Conservation (phyloP, 768 basidiomycete species). For the Lyophyllum decastes region DNA sequence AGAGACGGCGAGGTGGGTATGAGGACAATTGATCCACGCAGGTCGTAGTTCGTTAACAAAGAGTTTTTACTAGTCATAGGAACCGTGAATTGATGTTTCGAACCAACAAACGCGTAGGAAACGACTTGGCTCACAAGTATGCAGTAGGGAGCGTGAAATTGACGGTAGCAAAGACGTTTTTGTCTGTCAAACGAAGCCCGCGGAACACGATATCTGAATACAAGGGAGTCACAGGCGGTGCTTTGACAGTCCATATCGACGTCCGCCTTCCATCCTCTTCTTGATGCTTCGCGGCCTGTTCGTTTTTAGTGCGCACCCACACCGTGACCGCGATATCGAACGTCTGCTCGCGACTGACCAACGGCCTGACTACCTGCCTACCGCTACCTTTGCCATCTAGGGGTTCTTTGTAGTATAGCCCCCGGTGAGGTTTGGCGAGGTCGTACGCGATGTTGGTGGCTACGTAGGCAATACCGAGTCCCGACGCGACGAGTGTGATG, state of each 20-base stretch:
- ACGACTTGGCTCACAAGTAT: conserved; percentile 27
- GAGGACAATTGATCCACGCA: conserved; percentile 38
- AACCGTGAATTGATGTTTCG: neutral
- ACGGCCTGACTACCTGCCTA: conserved; percentile 11
- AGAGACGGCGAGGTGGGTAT: conserved; percentile 32
- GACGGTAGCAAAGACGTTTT: conserved; percentile 22
- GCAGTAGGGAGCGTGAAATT: conserved; percentile 28
- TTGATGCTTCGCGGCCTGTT: neutral
- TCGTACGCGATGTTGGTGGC: neutral
- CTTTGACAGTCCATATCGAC: neutral
- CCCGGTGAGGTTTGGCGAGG: conserved; percentile 8
- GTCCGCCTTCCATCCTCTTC: neutral
- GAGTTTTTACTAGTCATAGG: conserved; percentile 21
- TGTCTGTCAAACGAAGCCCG: conserved; percentile 26
- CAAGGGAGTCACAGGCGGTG: conserved; percentile 3
- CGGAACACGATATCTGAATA: conserved; percentile 31
- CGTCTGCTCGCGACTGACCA: conserved; percentile 15
- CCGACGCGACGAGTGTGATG: conserved; percentile 4
- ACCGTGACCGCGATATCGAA: conserved; percentile 23
- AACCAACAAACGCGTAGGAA: neutral
- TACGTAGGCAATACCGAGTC: conserved; percentile 1
- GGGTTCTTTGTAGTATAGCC: conserved; percentile 14
- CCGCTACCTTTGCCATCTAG: neutral
- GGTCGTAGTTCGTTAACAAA: conserved; percentile 29
- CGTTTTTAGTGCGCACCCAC: conserved; percentile 13